A percentile compares a stretch with the other conserved stretches of the same genome.
These are phyloP conservation scores for Bretschneidera sinensis DNA, from an alignment of 345 rosid species.

Conservation along the genomic window DNA sequence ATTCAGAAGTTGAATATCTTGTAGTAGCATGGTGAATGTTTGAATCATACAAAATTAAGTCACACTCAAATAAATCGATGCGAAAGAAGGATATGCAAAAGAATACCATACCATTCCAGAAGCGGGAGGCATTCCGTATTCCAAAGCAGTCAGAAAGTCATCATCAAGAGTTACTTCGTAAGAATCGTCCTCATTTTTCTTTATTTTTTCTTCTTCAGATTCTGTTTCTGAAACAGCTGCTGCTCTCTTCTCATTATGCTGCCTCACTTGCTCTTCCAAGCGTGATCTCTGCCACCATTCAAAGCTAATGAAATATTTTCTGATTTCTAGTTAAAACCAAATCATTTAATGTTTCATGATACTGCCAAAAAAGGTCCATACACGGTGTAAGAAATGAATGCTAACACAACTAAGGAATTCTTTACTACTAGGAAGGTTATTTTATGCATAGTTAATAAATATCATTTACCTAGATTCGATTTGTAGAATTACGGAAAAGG, in stretches of 20 bases:
- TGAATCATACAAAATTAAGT: too few relatives aligned
- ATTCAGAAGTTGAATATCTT: too few relatives aligned
- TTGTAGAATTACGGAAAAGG: too few relatives aligned
- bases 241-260: conserved; percentile 75
- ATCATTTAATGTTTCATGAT: background rate
- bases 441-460: too few relatives aligned
- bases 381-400: background rate
- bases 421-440: background rate
- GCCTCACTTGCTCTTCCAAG: conserved; percentile 92
- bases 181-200: conserved; percentile 56
- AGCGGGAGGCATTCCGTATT: conserved; percentile 98
- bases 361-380: background rate
- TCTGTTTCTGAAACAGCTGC: conserved; percentile 29
- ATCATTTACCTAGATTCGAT: too few relatives aligned
- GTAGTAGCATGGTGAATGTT: too few relatives aligned
- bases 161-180: conserved; percentile 90
- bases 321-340: conserved; percentile 7
- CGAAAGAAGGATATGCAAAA: background rate
- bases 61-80: background rate
- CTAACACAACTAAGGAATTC: background rate
- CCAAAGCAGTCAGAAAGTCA: conserved; percentile 92
- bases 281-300: conserved; percentile 57
- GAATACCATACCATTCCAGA: conserved; percentile 79
- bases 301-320: conserved; percentile 5
- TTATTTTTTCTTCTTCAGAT: conserved; percentile 23